Conservation (phyloP, 257 asterid species). For the Catharanthus roseus region DNA sequence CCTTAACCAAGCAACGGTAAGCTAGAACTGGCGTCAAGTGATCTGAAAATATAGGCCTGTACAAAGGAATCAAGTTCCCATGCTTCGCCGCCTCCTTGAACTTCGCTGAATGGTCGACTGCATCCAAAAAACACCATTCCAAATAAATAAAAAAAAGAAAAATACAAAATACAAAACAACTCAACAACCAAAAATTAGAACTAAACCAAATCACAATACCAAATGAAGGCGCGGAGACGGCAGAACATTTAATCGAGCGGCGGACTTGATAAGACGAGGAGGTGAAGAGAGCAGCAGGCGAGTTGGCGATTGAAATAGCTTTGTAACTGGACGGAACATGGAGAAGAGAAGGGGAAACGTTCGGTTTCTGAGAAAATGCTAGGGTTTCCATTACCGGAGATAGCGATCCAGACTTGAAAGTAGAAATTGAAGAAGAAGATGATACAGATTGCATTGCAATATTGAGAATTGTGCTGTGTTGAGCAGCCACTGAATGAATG, state of each 20-base stretch:
- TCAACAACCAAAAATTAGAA: neutral
- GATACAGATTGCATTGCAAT: too few species aligned
- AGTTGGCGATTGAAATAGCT: conserved; percentile 25
- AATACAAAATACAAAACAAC: neutral
- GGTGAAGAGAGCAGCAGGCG: conserved; percentile 14
- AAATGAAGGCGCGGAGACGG: conserved; percentile 29
- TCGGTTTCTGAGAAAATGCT: conserved; percentile 27
- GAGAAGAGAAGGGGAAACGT: conserved; percentile 18
- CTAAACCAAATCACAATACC: conserved; percentile 27
- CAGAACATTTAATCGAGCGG: conserved; percentile 47
- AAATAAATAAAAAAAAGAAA: too few species aligned
- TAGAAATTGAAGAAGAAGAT: neutral
- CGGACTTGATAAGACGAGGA: conserved; percentile 4
- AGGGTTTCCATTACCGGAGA: conserved; percentile 50
- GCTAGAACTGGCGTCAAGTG: conserved; percentile 96
- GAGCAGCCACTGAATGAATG: too few species aligned
- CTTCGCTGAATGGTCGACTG: conserved; percentile 60
- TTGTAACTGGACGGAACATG: conserved; percentile 23
- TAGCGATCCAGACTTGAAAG: neutral
- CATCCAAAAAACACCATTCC: conserved; percentile 19
- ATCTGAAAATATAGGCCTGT: conserved; percentile 72
- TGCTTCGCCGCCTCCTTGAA: conserved; percentile 86
- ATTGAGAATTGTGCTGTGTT: too few species aligned
- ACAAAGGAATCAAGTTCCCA: conserved; percentile 86
- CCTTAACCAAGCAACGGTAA: conserved; percentile 85